Evolutionary conservation across 306 rosid genomes (phyloP).

Genomic region (Purshia tridentata): DNA sequence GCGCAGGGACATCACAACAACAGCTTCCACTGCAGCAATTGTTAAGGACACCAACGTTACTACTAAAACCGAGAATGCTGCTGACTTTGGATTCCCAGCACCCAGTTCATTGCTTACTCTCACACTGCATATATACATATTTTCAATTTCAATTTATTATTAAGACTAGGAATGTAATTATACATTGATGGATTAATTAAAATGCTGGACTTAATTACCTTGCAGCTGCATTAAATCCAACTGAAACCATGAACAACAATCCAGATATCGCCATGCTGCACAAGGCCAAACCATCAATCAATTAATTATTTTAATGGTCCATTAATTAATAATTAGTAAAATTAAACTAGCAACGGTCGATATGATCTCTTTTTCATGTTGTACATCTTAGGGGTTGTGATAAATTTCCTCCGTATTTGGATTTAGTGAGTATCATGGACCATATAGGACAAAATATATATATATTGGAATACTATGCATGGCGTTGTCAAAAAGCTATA

Average conservation of each 20-base stretch:
- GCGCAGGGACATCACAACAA: conserved; percentile 47
- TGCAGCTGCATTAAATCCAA: conserved; percentile 77
- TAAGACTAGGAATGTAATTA: too few relatives aligned
- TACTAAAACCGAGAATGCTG: conserved; percentile 49
- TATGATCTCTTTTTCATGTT: too few relatives aligned
- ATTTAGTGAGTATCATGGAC: too few relatives aligned
- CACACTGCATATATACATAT: conserved; percentile 33
- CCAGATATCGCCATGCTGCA: conserved; percentile 58
- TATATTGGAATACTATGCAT: too few relatives aligned
- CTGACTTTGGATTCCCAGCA: conserved; percentile 65
- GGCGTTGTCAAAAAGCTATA: too few relatives aligned
- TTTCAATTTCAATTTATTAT: too few relatives aligned
- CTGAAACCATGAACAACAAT: conserved; percentile 42
- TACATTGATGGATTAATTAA: too few relatives aligned
- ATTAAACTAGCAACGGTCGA: too few relatives aligned
- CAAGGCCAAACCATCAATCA: background rate
- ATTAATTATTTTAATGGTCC: background rate
- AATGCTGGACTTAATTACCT: conserved; percentile 35
- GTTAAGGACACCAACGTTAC: conserved; percentile 44
- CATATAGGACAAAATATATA: too few relatives aligned
- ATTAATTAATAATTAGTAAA: too few relatives aligned
- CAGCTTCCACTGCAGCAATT: conserved; percentile 43
- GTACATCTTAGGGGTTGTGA: too few relatives aligned
- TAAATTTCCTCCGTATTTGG: too few relatives aligned
- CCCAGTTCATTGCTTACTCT: conserved; percentile 77